These are phyloP conservation scores for Candida sp. DNA, from an alignment of 1,139 yeast genomes.

Conservation along the genomic window DNA sequence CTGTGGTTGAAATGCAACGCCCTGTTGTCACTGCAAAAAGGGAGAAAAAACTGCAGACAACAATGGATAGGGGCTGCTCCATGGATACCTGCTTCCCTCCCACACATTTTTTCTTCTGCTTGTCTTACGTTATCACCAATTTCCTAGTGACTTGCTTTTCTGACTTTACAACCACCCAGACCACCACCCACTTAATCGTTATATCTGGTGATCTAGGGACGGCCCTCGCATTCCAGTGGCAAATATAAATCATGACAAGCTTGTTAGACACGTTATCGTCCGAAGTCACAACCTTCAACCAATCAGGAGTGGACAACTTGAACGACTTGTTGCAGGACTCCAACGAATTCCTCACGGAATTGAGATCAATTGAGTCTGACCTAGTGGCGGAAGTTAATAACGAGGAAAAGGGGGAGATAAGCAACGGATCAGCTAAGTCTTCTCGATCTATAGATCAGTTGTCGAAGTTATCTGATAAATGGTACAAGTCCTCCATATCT, in stretches of 20 bases:
- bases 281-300: conserved; percentile 29
- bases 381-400: conserved; percentile 20
- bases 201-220: no score
- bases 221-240: not conserved
- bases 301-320: conserved; percentile 27
- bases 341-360: conserved; percentile 25
- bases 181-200: no score
- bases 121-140: not conserved
- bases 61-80: not conserved
- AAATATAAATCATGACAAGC: conserved; percentile 15
- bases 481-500: conserved; percentile 44
- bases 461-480: conserved; percentile 20
- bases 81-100: not conserved
- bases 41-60: not conserved
- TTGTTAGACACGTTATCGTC: conserved; percentile 31
- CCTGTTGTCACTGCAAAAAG: not conserved
- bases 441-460: not conserved
- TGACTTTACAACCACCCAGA: not conserved
- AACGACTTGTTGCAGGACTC: conserved; percentile 26
- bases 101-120: not conserved
- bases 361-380: conserved; percentile 31
- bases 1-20: not conserved
- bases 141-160: not conserved
- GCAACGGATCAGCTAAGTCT: not conserved
- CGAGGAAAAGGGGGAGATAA: conserved; percentile 12